Conservation (phyloP, 495 filamentous ascomycete genomes). For the Penicillium odoratum region DNA sequence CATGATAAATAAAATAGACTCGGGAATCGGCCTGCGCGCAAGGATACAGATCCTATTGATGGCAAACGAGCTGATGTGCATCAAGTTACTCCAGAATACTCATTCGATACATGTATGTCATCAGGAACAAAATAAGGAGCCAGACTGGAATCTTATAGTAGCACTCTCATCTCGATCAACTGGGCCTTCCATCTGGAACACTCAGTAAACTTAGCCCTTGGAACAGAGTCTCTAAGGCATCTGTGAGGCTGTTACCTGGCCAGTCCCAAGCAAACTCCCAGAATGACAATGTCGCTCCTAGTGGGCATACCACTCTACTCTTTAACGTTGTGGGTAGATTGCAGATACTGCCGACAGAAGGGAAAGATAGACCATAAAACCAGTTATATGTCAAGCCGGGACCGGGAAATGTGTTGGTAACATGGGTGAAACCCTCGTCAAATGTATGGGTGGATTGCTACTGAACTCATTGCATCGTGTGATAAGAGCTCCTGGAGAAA, state of each 20-base stretch:
- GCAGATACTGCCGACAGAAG: constrained; percentile 25
- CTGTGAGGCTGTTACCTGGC: constrained; percentile 7
- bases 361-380: constrained; percentile 6
- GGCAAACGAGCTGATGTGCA: not conserved
- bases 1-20: constrained; percentile 14
- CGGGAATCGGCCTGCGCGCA: not conserved
- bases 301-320: constrained; percentile 33
- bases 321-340: constrained; percentile 37
- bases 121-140: not conserved
- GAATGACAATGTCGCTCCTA: constrained; percentile 6
- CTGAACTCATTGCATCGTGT: constrained; percentile 39
- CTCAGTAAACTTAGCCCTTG: not conserved
- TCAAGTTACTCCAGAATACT: constrained; percentile 1
- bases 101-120: not conserved
- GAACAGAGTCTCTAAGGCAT: constrained; percentile 3
- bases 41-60: constrained; percentile 8
- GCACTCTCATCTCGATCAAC: constrained; percentile 2
- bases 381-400: constrained; percentile 39
- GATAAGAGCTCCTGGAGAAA: constrained; percentile 34
- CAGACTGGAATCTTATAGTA: not conserved
- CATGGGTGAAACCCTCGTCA: constrained; percentile 40
- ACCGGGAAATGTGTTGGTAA: constrained; percentile 40
- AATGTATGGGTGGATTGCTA: constrained; percentile 39
- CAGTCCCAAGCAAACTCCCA: constrained; percentile 5
- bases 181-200: constrained; percentile 3